Percentiles rank a stretch among this genome's conserved stretches.
phyloP scores from a whole-genome alignment of 2,329 filamentous ascomycete species.

The Diaporthe destruens region DNA sequence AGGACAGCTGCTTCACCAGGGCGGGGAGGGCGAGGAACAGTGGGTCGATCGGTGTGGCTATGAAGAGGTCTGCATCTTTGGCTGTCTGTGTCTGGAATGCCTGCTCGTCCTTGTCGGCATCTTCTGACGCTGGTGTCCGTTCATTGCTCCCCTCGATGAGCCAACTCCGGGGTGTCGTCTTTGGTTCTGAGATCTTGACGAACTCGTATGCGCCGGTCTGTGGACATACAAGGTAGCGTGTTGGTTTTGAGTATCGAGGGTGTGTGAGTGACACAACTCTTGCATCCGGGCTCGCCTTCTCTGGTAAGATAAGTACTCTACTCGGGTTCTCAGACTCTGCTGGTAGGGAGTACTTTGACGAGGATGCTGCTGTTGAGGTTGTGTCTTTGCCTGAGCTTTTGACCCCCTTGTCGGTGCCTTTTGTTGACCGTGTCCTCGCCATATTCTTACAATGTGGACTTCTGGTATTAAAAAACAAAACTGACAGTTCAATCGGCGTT shows the following conservation, averaged over 20 bases:
- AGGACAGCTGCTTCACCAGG: conserved; percentile 62
- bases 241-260: conserved; percentile 66
- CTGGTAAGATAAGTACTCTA: conserved; percentile 72
- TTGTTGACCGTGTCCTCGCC: conserved; percentile 65
- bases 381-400: conserved; percentile 47
- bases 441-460: conserved; percentile 49
- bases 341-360: conserved; percentile 58
- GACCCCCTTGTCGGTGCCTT: conserved; percentile 50
- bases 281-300: conserved; percentile 64
- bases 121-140: conserved; percentile 35
- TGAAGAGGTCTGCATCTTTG: conserved; percentile 78
- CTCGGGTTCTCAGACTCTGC: conserved; percentile 58
- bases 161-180: conserved; percentile 71
- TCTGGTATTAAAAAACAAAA: background rate
- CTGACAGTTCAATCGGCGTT: background rate
- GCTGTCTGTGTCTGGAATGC: conserved; percentile 61
- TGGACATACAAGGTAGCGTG: conserved; percentile 73
- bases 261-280: conserved; percentile 72
- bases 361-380: conserved; percentile 46
- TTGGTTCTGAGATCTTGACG: conserved; percentile 67
- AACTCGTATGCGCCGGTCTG: conserved; percentile 75
- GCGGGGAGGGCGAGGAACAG: conserved; percentile 86
- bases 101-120: conserved; percentile 36
- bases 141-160: conserved; percentile 59
- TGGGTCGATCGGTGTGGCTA: conserved; percentile 87